These are phyloP conservation scores for Heritiera fomes DNA, from an alignment of 345 rosid genomes.

Conservation along the genomic window DNA sequence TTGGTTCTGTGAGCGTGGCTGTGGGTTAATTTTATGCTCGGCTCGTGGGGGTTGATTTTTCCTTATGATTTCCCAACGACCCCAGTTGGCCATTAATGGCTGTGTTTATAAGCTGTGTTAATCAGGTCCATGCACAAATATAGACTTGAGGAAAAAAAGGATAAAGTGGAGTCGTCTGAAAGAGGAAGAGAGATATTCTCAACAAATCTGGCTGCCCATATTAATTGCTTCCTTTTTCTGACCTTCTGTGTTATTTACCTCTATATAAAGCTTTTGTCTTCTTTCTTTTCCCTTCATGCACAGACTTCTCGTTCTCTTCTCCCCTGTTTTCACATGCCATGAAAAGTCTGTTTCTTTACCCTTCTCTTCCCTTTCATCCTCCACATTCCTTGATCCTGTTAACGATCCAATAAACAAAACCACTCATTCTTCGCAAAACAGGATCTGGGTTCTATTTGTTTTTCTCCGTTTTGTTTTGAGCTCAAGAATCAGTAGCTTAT, in stretches of 20 bases:
- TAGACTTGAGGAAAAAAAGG: neutral
- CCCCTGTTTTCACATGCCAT: neutral
- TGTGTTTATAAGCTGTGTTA: neutral
- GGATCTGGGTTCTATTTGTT: neutral
- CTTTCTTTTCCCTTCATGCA: neutral
- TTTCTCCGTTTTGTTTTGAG: neutral
- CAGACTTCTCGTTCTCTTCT: neutral
- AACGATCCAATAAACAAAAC: neutral
- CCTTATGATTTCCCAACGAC: neutral
- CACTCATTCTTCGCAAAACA: neutral
- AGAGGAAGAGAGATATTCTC: neutral
- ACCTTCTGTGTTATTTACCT: neutral
- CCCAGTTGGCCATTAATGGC: slow-evolving; percentile 18
- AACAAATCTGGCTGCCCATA: slow-evolving; percentile 19
- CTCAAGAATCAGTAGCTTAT: neutral
- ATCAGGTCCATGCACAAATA: neutral
- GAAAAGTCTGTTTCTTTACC: neutral
- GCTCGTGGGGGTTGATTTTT: neutral
- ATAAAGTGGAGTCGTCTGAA: neutral
- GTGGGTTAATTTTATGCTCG: too few species aligned
- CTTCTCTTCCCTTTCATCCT: neutral
- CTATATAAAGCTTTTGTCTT: slow-evolving; percentile 25
- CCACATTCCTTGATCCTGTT: neutral
- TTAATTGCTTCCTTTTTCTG: slow-evolving; percentile 13
- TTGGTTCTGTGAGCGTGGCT: neutral